A percentile compares a stretch with the other conserved stretches of the same genome.
Evolutionary conservation across 2,329 filamentous ascomycete species (phyloP).

Genomic region (Penicillium expansum): DNA sequence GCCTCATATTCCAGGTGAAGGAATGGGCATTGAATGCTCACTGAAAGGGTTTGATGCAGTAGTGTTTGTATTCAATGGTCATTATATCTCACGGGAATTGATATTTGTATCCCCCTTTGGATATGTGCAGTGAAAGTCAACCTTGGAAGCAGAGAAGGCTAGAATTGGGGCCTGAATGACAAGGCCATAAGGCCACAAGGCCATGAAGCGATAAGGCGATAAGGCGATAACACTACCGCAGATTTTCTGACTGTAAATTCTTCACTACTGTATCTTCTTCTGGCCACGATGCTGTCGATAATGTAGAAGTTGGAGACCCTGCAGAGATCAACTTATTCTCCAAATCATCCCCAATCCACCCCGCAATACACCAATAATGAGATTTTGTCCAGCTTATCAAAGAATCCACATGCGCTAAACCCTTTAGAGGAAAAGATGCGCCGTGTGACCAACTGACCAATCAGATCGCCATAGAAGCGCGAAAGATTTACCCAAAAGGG

Average conservation of each 20-base stretch:
- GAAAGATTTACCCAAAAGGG: conserved; percentile 21
- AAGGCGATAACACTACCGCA: background rate
- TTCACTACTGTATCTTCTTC: background rate
- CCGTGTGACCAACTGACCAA: conserved; percentile 13
- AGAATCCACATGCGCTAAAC: conserved; percentile 13
- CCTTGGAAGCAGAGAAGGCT: no score
- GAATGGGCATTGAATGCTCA: no score
- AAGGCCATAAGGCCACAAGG: background rate
- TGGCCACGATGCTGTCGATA: background rate
- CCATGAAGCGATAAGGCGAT: background rate
- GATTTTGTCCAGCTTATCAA: background rate
- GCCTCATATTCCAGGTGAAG: no score
- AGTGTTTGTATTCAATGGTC: no score
- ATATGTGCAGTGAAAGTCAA: no score
- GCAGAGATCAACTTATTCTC: background rate
- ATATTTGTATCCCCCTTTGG: no score
- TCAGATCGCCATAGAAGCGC: conserved; percentile 7
- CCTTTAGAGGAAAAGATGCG: conserved; percentile 16
- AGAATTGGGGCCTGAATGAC: no score
- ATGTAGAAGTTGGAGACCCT: background rate
- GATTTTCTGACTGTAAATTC: no score
- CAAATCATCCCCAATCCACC: no score
- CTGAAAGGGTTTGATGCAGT: no score
- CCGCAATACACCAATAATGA: no score
- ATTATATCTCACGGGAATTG: no score